phyloP scores from a whole-genome alignment of 352 stramenopile genomes.

The Phytophthora colocasiae region DNA sequence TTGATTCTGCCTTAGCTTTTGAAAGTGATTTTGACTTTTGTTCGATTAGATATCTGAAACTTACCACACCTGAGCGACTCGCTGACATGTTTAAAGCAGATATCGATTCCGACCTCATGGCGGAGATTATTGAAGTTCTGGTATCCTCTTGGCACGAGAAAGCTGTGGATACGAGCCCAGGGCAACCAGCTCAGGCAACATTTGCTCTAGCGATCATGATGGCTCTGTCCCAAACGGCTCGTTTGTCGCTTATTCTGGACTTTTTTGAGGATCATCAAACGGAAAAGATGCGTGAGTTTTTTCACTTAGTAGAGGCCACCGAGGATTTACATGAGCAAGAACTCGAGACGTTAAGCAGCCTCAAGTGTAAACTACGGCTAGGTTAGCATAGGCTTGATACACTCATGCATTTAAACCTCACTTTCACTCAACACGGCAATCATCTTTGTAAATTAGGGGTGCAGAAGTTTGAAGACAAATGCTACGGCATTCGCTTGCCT shows the following conservation, averaged over 20 bases:
- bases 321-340: slow-evolving; percentile 11
- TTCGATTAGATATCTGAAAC: slow-evolving; percentile 58
- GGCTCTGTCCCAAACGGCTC: slow-evolving; percentile 49
- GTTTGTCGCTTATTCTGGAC: slow-evolving; percentile 69
- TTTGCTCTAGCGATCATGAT: slow-evolving; percentile 55
- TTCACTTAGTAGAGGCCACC: slow-evolving; percentile 17
- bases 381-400: not conserved
- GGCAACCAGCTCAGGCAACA: slow-evolving; percentile 12
- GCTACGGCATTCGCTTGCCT: not conserved
- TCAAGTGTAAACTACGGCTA: slow-evolving; percentile 33
- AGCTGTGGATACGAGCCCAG: slow-evolving; percentile 1
- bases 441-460: slow-evolving; percentile 38
- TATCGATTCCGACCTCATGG: slow-evolving; percentile 78
- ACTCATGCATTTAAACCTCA: slow-evolving; percentile 2
- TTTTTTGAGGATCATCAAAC: slow-evolving; percentile 80
- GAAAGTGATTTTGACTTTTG: slow-evolving; percentile 1
- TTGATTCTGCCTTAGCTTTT: not conserved
- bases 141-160: slow-evolving; percentile 36
- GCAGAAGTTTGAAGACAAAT: not conserved
- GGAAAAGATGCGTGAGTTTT: slow-evolving; percentile 48
- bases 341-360: slow-evolving; percentile 11
- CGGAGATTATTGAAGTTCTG: slow-evolving; percentile 66
- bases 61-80: slow-evolving; percentile 58
- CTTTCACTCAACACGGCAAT: slow-evolving; percentile 26
- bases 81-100: slow-evolving; percentile 67